These are phyloP conservation scores for Calonectria pauciramosa DNA, from an alignment of 2,329 filamentous ascomycete species.

Conservation along the genomic window DNA sequence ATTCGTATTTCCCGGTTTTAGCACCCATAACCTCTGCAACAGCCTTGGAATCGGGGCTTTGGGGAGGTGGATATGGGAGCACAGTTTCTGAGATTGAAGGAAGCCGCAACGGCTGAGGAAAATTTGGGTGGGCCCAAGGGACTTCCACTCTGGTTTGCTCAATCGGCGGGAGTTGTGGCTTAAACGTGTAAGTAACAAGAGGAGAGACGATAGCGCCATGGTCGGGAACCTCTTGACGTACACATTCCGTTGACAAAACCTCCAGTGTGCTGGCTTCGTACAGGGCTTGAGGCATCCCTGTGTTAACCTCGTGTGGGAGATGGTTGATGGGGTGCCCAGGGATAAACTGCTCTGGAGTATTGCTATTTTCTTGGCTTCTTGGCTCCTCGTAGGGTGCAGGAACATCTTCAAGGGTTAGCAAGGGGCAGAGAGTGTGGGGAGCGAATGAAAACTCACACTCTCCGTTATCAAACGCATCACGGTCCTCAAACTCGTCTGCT, in stretches of 20 bases:
- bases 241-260: background rate
- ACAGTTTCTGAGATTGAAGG: conserved; percentile 38
- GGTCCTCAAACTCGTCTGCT: conserved; percentile 37
- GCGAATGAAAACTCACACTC: conserved; percentile 26
- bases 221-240: background rate
- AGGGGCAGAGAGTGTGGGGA: background rate
- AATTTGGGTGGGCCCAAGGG: background rate
- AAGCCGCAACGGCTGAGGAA: conserved; percentile 22
- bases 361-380: background rate
- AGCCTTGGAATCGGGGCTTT: background rate
- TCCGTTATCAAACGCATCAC: conserved; percentile 38
- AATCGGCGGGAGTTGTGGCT: conserved; percentile 24
- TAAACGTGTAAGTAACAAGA: background rate
- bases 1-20: conserved; percentile 55
- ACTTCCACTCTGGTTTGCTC: conserved; percentile 1
- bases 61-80: conserved; percentile 3
- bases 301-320: background rate
- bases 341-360: background rate
- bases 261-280: background rate
- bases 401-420: conserved; percentile 34
- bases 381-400: background rate
- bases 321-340: background rate
- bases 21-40: conserved; percentile 50
- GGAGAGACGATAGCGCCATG: background rate
- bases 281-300: background rate